Evolutionary conservation across 2,329 filamentous ascomycete species (phyloP), one percentile per base, ranked within the genome.

Genomic region (Apiospora aurea): DNA sequence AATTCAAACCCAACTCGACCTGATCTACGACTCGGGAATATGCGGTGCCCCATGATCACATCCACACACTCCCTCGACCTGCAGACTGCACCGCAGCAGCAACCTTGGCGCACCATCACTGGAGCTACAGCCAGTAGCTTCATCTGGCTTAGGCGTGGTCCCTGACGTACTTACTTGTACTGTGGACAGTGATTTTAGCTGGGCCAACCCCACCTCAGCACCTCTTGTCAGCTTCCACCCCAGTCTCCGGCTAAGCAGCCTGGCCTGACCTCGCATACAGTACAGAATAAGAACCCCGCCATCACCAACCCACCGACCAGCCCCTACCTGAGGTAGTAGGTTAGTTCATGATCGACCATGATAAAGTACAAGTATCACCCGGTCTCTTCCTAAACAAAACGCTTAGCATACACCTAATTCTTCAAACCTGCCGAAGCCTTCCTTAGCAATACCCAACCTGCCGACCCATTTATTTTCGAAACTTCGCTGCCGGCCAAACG

Each of bases 1-100:
- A 38, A 38, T 38, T 38, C 34, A 5, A 38, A 4, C 34, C 26
- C 26, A 29, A 29, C 26, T 29, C 26, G 26, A 29, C 26, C 26
- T 29, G 13, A 57, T n/a, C n/a, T n/a, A n/a, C n/a, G 26, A 24
- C 26, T 57, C 51, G 26, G 51, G 7, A 51, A 51, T 26, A 61
- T 61, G 53, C 29, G 6, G 29, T 64, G n/a, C 53, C 53, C 53
- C 53, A 61, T 61, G 53, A 64, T 64, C 29, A n/a, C 18, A 61
- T 61, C 34, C 34, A 38, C 11, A 38, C 34, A 5, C 34, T 38
- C 6, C 29, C 2, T 6, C 10, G 4, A 14, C 57, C 57, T 64
- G 57, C 57, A 41, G 34, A 5, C 44, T 18, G 44, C 44, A 5
- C 44, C 4, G 44, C 44, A 21, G 44, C 16, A 47, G 16, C 53